Evolutionary conservation across 352 stramenopile genomes (phyloP), one percentile per base, ranked within the genome.

Genomic region (Phytophthora pluvialis): DNA sequence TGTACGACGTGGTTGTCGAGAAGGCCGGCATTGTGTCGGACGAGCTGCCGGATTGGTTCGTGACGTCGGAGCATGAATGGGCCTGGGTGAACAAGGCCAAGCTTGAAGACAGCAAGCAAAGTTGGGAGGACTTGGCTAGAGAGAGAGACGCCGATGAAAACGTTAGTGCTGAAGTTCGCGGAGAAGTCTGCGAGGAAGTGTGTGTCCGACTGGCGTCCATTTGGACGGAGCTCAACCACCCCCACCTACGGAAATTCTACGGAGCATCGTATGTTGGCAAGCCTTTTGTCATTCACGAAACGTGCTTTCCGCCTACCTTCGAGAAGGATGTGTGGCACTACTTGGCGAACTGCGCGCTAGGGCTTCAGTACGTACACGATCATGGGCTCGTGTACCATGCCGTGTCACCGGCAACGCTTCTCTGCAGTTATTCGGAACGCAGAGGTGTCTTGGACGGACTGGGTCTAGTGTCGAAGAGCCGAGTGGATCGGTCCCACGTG

Each of bases 341-440:
- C 29, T 55, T 72, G 44, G 64, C 35, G 12, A 72, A 68, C 21
- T 67, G 50, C 32, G 49, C 64, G 9, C 68, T 76, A 44, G 68
- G 68, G 32, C 58, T 76, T n/a, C 68, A 76, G 52, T 76, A 76
- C 25, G 55, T 76, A 1, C 68, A 76, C 25, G 68, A 76, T 31
- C 68, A 64, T 26, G 64, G 64, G 1, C 64, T 77, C 3, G 69
- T 73, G 11, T 72, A 77, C 25, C 59, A 72, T 5, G 60, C 64
- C 9, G 45, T 72, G 16, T 63, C 42, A 21, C 58, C 58, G 2
- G 16, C 56, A 18, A 68, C 64, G 5, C 42, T 72, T 0, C 50
- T 63, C 3, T 64, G 64, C 29, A 60, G 58, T 35, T 72, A 72
- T 47, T 68, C 64, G 5, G 64, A 72, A 12, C 64, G 64, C 9